phyloP scores from a whole-genome alignment of 495 filamentous ascomycete genomes.

The Massariosphaeria phaeospora region DNA sequence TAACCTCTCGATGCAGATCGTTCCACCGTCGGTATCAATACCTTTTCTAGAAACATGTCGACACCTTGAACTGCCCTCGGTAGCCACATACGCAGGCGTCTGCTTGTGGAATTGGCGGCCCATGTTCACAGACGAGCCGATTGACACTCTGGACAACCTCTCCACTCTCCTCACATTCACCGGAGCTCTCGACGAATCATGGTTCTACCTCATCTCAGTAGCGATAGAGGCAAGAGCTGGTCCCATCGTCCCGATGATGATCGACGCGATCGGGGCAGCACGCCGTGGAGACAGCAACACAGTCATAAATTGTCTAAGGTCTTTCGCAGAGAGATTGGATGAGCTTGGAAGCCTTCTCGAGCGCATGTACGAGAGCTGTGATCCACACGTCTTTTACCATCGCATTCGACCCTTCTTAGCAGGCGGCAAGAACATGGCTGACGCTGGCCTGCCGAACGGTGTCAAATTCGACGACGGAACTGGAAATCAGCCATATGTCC shows the following conservation, averaged over 20 bases:
- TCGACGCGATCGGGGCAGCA: slow-evolving; percentile 79
- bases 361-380: slow-evolving; percentile 88
- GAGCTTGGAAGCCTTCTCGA: slow-evolving; percentile 69
- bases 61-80: slow-evolving; percentile 81
- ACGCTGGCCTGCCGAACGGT: slow-evolving; percentile 81
- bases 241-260: slow-evolving; percentile 82
- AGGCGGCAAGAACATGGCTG: slow-evolving; percentile 93
- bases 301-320: slow-evolving; percentile 68
- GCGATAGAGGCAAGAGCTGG: slow-evolving; percentile 92
- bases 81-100: slow-evolving; percentile 89
- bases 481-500: slow-evolving; percentile 60
- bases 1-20: slow-evolving; percentile 51
- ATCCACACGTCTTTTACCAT: slow-evolving; percentile 90
- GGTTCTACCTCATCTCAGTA: slow-evolving; percentile 94
- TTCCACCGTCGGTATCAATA: slow-evolving; percentile 78
- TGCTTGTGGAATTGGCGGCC: slow-evolving; percentile 96
- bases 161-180: slow-evolving; percentile 84
- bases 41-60: slow-evolving; percentile 74
- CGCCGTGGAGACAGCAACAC: slow-evolving; percentile 60
- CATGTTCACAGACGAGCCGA: slow-evolving; percentile 71
- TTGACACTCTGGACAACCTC: slow-evolving; percentile 79
- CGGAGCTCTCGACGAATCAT: slow-evolving; percentile 93
- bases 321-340: slow-evolving; percentile 81
- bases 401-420: slow-evolving; percentile 90
- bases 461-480: slow-evolving; percentile 79